A percentile compares a stretch with the other conserved stretches of the same genome.
phyloP scores from a whole-genome alignment of 164 flowering plant genomes.

The Umbellularia californica region DNA sequence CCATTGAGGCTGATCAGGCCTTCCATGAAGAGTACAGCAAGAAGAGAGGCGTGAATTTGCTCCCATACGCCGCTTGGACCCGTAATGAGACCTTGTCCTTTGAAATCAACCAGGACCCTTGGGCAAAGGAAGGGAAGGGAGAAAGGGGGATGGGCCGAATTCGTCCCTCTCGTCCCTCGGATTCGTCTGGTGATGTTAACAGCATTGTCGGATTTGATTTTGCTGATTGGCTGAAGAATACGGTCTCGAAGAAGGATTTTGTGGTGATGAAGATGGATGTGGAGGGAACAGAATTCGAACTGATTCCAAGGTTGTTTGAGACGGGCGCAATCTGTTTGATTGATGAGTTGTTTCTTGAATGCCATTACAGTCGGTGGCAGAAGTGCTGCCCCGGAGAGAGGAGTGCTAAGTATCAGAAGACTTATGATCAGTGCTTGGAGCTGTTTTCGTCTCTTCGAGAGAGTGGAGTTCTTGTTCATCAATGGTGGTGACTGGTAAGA shows the following conservation, averaged over 20 bases:
- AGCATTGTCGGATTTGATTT: constrained; percentile 88
- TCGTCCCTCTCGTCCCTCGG: constrained; percentile 31
- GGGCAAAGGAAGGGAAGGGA: constrained; percentile 37
- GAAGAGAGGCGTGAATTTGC: constrained; percentile 59
- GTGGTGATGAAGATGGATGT: constrained; percentile 99
- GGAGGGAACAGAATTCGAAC: constrained; percentile 93
- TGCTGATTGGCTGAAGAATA: constrained; percentile 84
- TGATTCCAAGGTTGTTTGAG: constrained; percentile 82
- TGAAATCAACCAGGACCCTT: constrained; percentile 71
- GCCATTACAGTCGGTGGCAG: constrained; percentile 98
- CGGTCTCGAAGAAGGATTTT: constrained; percentile 71
- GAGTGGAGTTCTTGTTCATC: constrained; percentile 93
- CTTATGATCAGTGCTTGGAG: constrained; percentile 82
- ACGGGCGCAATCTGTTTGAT: constrained; percentile 93
- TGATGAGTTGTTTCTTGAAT: constrained; percentile 93
- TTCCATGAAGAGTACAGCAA: constrained; percentile 59
- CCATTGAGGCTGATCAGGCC: constrained; percentile 83
- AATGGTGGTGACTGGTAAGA: constrained; percentile 66
- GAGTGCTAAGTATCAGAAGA: constrained; percentile 71
- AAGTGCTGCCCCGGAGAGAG: constrained; percentile 89
- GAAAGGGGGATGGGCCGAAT: constrained; percentile 94
- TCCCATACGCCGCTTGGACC: constrained; percentile 97
- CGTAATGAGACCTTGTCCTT: constrained; percentile 75
- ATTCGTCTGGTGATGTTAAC: constrained; percentile 41
- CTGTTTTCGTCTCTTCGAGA: constrained; percentile 73